These are phyloP conservation scores for Boletus sensibilis DNA, from an alignment of 768 basidiomycete species.

Conservation along the genomic window DNA sequence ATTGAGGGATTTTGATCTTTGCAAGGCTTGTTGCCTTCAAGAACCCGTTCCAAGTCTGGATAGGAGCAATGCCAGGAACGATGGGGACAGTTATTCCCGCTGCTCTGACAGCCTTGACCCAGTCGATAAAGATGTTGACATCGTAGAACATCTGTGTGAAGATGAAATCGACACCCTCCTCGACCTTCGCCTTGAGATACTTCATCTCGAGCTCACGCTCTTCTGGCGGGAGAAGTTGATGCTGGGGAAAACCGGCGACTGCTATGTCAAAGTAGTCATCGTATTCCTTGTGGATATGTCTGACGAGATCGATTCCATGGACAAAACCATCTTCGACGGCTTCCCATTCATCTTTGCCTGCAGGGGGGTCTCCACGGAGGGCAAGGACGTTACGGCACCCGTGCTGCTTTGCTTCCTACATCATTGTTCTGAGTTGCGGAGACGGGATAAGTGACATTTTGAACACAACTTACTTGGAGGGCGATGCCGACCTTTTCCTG, in stretches of 20 bases:
- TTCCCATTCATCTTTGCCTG: slow-evolving; percentile 88
- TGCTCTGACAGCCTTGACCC: slow-evolving; percentile 81
- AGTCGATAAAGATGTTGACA: slow-evolving; percentile 83
- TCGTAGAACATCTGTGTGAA: slow-evolving; percentile 99
- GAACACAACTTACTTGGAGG: slow-evolving; percentile 59
- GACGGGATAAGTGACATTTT: neutral
- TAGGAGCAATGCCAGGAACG: slow-evolving; percentile 91
- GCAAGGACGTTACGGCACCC: slow-evolving; percentile 94
- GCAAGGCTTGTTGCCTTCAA: slow-evolving; percentile 76
- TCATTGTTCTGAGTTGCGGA: slow-evolving; percentile 1
- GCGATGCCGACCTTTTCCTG: slow-evolving; percentile 91
- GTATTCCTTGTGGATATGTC: slow-evolving; percentile 77
- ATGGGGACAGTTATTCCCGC: slow-evolving; percentile 89
- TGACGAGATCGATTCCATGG: slow-evolving; percentile 90
- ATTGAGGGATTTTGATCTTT: slow-evolving; percentile 74
- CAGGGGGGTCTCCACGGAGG: slow-evolving; percentile 88
- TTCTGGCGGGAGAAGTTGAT: slow-evolving; percentile 67
- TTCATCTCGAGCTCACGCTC: slow-evolving; percentile 76
- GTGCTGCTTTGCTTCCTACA: slow-evolving; percentile 81
- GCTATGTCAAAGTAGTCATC: slow-evolving; percentile 96
- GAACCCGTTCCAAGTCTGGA: slow-evolving; percentile 97
- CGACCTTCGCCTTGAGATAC: slow-evolving; percentile 88
- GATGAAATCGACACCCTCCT: slow-evolving; percentile 88
- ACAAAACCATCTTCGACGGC: slow-evolving; percentile 88
- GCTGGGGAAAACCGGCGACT: slow-evolving; percentile 90